Percentiles rank a stretch among this genome's conserved stretches.
phyloP scores from a whole-genome alignment of 345 rosid species.

The Syzygium grande region DNA sequence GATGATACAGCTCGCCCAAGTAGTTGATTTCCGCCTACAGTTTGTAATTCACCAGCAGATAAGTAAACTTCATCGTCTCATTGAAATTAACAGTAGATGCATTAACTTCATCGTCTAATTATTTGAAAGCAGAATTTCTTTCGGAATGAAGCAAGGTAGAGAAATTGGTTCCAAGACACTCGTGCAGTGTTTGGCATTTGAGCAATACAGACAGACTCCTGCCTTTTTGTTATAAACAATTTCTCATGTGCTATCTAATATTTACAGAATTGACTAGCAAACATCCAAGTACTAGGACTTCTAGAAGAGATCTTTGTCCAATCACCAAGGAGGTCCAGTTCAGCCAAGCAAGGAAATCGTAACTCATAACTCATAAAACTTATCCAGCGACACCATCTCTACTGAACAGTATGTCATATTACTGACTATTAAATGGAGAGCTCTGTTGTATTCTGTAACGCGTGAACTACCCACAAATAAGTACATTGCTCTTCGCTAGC shows the following conservation, averaged over 20 bases:
- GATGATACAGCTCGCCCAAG: constrained; percentile 65
- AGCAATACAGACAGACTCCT: not conserved
- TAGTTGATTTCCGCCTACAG: constrained; percentile 69
- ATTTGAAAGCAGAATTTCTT: not conserved
- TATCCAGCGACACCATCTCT: not conserved
- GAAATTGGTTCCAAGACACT: not conserved
- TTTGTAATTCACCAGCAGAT: not conserved
- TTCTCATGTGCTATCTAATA: not conserved
- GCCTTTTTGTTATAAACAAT: not conserved
- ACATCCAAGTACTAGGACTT: not conserved
- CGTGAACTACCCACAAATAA: not conserved
- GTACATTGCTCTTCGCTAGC: not conserved
- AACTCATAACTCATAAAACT: not conserved
- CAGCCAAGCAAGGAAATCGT: not conserved
- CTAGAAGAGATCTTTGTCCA: not conserved
- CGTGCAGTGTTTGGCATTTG: not conserved
- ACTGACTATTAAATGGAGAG: not conserved
- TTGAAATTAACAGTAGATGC: not conserved
- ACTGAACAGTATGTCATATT: not conserved
- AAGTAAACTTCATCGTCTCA: not conserved
- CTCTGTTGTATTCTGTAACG: not conserved
- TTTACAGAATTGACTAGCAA: not conserved
- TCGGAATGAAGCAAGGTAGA: not conserved
- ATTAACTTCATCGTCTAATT: not conserved
- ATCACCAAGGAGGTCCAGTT: not conserved